Conservation (phyloP, 768 basidiomycete genomes). For the Mycena kentingensis region DNA sequence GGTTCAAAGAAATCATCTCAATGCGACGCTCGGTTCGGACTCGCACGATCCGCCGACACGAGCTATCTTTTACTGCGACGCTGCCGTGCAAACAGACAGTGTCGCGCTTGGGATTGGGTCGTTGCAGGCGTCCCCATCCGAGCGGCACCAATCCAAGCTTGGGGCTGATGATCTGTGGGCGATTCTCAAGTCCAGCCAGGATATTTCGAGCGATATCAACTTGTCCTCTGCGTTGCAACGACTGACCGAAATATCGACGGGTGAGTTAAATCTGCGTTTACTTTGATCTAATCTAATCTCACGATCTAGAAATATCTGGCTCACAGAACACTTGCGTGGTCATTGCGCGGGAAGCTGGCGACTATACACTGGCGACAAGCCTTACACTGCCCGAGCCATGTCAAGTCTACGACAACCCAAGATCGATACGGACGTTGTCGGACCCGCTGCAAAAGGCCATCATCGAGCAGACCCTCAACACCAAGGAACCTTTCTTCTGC, state of each 20-base stretch:
- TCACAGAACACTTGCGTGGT: constrained; percentile 71
- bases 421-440: constrained; percentile 55
- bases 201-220: constrained; percentile 74
- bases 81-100: constrained; percentile 64
- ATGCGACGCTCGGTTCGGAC: constrained; percentile 45
- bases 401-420: constrained; percentile 69
- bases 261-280: constrained; percentile 34
- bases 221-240: constrained; percentile 66
- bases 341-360: constrained; percentile 68
- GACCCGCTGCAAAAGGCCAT: constrained; percentile 70
- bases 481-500: constrained; percentile 60
- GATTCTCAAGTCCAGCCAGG: constrained; percentile 74
- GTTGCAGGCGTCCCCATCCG: constrained; percentile 34
- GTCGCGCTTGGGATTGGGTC: constrained; percentile 30
- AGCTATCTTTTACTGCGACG: constrained; percentile 58
- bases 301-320: constrained; percentile 55
- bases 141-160: constrained; percentile 59
- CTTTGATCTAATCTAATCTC: constrained; percentile 5
- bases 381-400: constrained; percentile 61
- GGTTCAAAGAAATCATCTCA: constrained; percentile 49
- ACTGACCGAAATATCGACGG: constrained; percentile 71
- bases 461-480: constrained; percentile 66
- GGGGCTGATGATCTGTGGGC: constrained; percentile 64
- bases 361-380: constrained; percentile 70
- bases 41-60: constrained; percentile 53